Evolutionary conservation across 2,329 filamentous ascomycete species (phyloP).

Genomic region (Cadophora luteo-olivacea): DNA sequence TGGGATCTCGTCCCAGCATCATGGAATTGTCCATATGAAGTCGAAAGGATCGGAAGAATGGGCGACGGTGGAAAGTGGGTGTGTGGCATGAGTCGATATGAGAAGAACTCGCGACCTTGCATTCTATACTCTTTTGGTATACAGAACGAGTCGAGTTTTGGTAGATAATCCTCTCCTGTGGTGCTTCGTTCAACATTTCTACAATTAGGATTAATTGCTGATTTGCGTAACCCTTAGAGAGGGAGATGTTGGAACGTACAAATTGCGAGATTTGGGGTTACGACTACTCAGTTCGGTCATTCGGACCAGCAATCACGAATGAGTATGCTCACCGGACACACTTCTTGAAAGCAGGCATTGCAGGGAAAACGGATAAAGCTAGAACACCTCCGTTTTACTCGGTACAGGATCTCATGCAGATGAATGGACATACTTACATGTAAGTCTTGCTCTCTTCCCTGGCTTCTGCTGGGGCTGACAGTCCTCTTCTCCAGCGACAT

Average conservation of each 20-base stretch:
- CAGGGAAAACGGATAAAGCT: slow-evolving; percentile 39
- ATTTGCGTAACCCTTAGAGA: slow-evolving; percentile 37
- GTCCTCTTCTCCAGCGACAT: slow-evolving; percentile 45
- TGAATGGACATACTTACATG: slow-evolving; percentile 48
- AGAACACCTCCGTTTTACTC: slow-evolving; percentile 43
- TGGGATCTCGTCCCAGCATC: slow-evolving; percentile 49
- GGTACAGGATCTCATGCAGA: slow-evolving; percentile 48
- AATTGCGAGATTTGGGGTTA: slow-evolving; percentile 50
- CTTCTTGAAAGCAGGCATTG: slow-evolving; percentile 46
- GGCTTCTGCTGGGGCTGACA: slow-evolving; percentile 39
- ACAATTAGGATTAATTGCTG: not conserved
- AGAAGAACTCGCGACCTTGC: slow-evolving; percentile 41
- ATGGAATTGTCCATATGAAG: slow-evolving; percentile 49
- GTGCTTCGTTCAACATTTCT: not conserved
- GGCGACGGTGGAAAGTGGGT: slow-evolving; percentile 51
- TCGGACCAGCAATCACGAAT: slow-evolving; percentile 42
- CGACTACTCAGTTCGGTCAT: slow-evolving; percentile 47
- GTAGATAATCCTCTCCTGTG: slow-evolving; percentile 22
- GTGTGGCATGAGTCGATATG: slow-evolving; percentile 48
- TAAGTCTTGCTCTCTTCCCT: slow-evolving; percentile 30
- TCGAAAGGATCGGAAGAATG: slow-evolving; percentile 47
- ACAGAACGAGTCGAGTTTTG: slow-evolving; percentile 48
- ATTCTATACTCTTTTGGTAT: slow-evolving; percentile 49
- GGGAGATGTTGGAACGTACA: slow-evolving; percentile 48
- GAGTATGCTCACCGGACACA: slow-evolving; percentile 38